Evolutionary conservation across 768 basidiomycete species (phyloP), one percentile per base, ranked within the genome.

Genomic region (Wakefieldia striispora): DNA sequence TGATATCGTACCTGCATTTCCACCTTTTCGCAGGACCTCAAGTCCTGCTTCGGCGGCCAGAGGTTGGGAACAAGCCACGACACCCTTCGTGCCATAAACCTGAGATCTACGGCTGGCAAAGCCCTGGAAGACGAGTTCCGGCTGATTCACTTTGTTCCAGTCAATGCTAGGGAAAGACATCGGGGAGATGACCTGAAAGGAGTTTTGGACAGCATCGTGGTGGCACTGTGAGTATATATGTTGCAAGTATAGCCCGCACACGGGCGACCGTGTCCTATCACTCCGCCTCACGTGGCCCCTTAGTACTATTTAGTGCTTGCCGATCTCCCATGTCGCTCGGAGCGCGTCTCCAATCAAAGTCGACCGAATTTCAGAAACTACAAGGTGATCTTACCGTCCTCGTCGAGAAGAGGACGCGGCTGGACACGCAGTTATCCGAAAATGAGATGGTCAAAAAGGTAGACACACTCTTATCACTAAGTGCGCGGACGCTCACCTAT

Each of bases 371-470:
- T 62, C 88, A 93, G 61, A 90, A 87, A 60, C 61, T 94, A 8
- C 92, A 97, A 63, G 62, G 70, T 2, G 91, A 95, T 53, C 72
- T 93, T 35, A 75, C 84, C 1, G 75, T 73, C 47, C 75, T 80
- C 4, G 86, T 98, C 33, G 91, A 93, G 56, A 85, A 83, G 13
- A 77, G 88, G 38, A 91, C 95, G 59, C 79, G 82, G 46, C 78
- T 97, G n/a, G 95, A 95, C 54, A 84, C 92, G 0, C 94, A 97
- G 65, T 71, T 87, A 38, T 84, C 86, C 6, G 95, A 97, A 72
- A 97, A 94, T 69, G 91, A 97, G 67, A 73, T 84, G 41, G 95
- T 97, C 39, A 84, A 91, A 66, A 91, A 95, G 80, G 95, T 87
- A 34, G 17, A 67, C 36, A 39, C 26, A 17, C 33, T 12, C 24